Evolutionary conservation across 495 filamentous ascomycete genomes (phyloP).

Genomic region (Penicillium lagena): DNA sequence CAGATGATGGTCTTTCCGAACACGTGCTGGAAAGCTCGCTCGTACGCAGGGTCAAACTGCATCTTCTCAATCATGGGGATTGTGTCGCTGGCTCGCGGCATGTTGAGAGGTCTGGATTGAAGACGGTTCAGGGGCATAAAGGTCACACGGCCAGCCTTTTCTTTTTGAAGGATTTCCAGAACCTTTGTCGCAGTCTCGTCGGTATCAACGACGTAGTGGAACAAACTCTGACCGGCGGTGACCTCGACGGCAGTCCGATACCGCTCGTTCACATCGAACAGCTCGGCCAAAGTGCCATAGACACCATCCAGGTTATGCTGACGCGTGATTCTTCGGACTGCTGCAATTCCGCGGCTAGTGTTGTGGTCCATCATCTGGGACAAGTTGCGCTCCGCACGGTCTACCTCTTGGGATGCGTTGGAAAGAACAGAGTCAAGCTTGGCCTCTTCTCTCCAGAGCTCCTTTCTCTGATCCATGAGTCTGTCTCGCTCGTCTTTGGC

Average conservation of each 20-base stretch:
- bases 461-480: conserved; percentile 81
- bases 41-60: conserved; percentile 68
- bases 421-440: conserved; percentile 72
- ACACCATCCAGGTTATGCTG: conserved; percentile 76
- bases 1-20: conserved; percentile 96
- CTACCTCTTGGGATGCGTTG: conserved; percentile 66
- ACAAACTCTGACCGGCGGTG: conserved; percentile 85
- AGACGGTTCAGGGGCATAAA: conserved; percentile 90
- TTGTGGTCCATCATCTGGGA: conserved; percentile 84
- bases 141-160: conserved; percentile 79
- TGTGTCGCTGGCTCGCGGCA: conserved; percentile 82
- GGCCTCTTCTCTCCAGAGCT: conserved; percentile 85
- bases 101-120: conserved; percentile 56
- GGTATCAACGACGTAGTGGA: conserved; percentile 95
- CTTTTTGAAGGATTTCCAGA: conserved; percentile 70
- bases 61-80: conserved; percentile 82
- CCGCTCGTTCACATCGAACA: conserved; percentile 76
- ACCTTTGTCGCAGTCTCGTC: conserved; percentile 80
- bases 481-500: conserved; percentile 78
- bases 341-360: conserved; percentile 74
- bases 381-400: conserved; percentile 68
- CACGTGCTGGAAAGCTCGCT: conserved; percentile 83
- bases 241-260: conserved; percentile 90
- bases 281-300: conserved; percentile 87
- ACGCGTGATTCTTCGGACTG: conserved; percentile 72